Conservation (phyloP, 257 asterid genomes). For the Solanum habrochaites region DNA sequence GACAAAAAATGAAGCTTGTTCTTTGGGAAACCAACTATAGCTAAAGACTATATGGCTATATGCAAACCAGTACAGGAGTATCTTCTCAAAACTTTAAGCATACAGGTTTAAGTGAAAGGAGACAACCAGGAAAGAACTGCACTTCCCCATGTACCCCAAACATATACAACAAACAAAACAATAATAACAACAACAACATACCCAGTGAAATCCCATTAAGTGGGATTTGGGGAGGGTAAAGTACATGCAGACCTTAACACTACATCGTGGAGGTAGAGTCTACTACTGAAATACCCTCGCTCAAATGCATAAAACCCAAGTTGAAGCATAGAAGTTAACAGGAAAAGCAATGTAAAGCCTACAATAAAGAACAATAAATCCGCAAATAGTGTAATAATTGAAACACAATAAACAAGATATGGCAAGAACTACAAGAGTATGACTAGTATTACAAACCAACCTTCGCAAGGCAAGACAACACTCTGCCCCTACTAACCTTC, state of each 20-base stretch:
- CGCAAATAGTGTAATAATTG: too few species aligned
- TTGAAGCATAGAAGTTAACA: too few species aligned
- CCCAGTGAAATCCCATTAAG: background rate
- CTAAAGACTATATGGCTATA: background rate
- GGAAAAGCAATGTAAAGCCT: background rate
- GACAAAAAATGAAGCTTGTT: background rate
- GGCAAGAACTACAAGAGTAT: too few species aligned
- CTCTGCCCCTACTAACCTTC: background rate
- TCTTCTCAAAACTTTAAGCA: background rate
- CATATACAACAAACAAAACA: background rate
- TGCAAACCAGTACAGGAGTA: background rate
- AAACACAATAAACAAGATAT: too few species aligned
- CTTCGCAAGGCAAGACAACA: too few species aligned
- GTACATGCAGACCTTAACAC: background rate
- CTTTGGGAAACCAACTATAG: background rate
- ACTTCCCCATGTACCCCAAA: background rate
- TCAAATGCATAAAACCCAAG: background rate
- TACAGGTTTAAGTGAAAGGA: background rate
- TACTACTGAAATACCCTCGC: background rate
- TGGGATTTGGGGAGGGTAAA: background rate
- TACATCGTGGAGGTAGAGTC: fast-evolving
- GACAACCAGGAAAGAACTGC: background rate
- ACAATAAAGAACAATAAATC: background rate
- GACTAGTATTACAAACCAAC: too few species aligned
- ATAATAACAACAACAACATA: background rate